A percentile compares a stretch with the other conserved stretches of the same genome.
Evolutionary conservation across 495 filamentous ascomycete species (phyloP).

Genomic region (Chaetomidium leptoderma): DNA sequence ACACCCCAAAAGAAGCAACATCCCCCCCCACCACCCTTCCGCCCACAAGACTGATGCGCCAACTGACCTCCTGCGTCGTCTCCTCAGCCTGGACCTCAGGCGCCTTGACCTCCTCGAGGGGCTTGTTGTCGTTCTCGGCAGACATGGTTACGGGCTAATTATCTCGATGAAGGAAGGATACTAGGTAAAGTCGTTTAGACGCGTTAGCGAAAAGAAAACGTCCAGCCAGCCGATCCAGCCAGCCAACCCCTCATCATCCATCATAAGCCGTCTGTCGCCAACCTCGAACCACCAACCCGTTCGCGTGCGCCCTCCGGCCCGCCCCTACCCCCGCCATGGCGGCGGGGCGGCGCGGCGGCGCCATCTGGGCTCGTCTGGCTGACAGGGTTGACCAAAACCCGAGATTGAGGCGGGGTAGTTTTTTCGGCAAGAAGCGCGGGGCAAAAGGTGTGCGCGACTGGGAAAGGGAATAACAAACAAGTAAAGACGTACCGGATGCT

Average conservation of each 20-base stretch:
- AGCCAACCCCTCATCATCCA: not conserved
- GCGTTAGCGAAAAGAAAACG: not conserved
- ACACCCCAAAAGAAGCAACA: not conserved
- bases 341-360: not conserved
- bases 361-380: not conserved
- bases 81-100: conserved; percentile 30
- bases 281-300: too few relatives aligned
- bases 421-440: conserved; percentile 4
- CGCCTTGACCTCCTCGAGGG: conserved; percentile 34
- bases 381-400: not conserved
- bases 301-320: too few relatives aligned
- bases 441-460: not conserved
- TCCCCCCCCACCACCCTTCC: not conserved
- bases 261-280: not conserved
- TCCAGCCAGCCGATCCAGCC: too few relatives aligned
- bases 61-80: conserved; percentile 27
- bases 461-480: not conserved
- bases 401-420: conserved; percentile 6
- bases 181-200: too few relatives aligned
- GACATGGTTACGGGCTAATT: conserved; percentile 34
- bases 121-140: conserved; percentile 39
- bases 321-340: not conserved
- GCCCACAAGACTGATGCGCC: not conserved
- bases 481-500: conserved; percentile 13
- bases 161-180: too few relatives aligned